A percentile compares a stretch with the other conserved stretches of the same genome.
phyloP scores from a whole-genome alignment of 371 early-diverging fungal genomes.

The Lichtheimia corymbifera region DNA sequence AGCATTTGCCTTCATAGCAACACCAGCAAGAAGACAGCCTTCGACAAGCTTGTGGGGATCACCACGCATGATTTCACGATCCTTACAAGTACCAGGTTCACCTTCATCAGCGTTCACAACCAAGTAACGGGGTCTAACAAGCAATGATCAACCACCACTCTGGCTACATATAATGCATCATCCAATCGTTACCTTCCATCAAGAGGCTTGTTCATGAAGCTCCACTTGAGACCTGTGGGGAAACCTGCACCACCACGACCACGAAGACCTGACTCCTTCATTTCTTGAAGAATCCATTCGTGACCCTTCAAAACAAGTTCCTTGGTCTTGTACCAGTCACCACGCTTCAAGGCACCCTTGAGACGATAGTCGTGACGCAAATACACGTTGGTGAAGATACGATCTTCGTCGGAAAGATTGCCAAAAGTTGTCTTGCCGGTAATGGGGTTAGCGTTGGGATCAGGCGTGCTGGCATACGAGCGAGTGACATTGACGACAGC shows the following conservation, averaged over 20 bases:
- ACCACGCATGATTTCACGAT: slow-evolving; percentile 96
- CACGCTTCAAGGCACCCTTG: slow-evolving; percentile 88
- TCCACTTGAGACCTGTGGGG: slow-evolving; percentile 97
- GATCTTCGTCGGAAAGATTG: slow-evolving; percentile 86
- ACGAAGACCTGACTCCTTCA: slow-evolving; percentile 93
- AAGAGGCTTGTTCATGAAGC: slow-evolving; percentile 95
- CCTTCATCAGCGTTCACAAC: slow-evolving; percentile 98
- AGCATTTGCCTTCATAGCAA: slow-evolving; percentile 96
- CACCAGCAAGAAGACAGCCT: slow-evolving; percentile 94
- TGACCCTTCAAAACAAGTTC: slow-evolving; percentile 94
- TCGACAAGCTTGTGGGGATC: slow-evolving; percentile 98
- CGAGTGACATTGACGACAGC: slow-evolving; percentile 26
- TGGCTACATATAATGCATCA: not conserved
- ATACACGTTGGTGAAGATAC: slow-evolving; percentile 97
- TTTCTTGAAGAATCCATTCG: slow-evolving; percentile 96
- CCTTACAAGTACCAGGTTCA: slow-evolving; percentile 98
- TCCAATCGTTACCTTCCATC: slow-evolving; percentile 65
- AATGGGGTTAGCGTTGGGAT: slow-evolving; percentile 54
- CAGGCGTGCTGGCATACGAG: slow-evolving; percentile 49
- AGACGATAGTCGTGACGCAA: slow-evolving; percentile 88
- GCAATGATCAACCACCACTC: not conserved
- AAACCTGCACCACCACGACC: slow-evolving; percentile 98
- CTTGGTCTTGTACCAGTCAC: slow-evolving; percentile 99
- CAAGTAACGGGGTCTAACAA: slow-evolving; percentile 83
- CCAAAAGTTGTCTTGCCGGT: slow-evolving; percentile 64